phyloP scores from a whole-genome alignment of 192 early-diverging fungal species.

The Coemansia sp. region DNA sequence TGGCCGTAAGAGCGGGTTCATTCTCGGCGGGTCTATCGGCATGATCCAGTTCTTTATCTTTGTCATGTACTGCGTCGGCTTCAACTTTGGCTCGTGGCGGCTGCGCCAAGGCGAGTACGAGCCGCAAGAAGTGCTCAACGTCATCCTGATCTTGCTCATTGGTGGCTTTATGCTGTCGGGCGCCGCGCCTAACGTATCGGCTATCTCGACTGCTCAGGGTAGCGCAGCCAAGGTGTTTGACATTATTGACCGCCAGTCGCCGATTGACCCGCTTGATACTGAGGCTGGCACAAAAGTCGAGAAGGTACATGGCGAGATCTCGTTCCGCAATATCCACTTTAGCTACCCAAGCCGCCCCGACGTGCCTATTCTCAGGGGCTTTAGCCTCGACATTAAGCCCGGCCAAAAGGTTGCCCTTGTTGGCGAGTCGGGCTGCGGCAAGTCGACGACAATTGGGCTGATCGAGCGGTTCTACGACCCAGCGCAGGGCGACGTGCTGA shows the following conservation, averaged over 20 bases:
- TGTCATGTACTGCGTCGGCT: constrained; percentile 69
- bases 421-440: constrained; percentile 81
- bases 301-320: constrained; percentile 61
- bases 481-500: constrained; percentile 55
- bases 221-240: constrained; percentile 77
- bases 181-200: constrained; percentile 65
- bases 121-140: constrained; percentile 62
- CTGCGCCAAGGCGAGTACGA: constrained; percentile 50
- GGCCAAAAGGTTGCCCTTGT: constrained; percentile 89
- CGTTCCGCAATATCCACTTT: constrained; percentile 78
- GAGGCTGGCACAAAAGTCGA: constrained; percentile 40
- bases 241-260: constrained; percentile 77
- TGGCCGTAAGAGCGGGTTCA: constrained; percentile 61
- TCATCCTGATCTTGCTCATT: constrained; percentile 84
- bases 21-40: constrained; percentile 67
- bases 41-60: constrained; percentile 73
- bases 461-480: constrained; percentile 85
- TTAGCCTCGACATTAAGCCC: constrained; percentile 69
- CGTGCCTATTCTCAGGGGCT: constrained; percentile 73
- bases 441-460: constrained; percentile 80
- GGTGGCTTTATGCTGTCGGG: constrained; percentile 71
- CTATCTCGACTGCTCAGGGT: constrained; percentile 69
- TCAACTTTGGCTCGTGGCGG: constrained; percentile 72
- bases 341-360: constrained; percentile 80
- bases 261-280: constrained; percentile 62